These are phyloP conservation scores for Penicillium hesseltinei DNA, from an alignment of 2,329 filamentous ascomycete species.

Conservation along the genomic window DNA sequence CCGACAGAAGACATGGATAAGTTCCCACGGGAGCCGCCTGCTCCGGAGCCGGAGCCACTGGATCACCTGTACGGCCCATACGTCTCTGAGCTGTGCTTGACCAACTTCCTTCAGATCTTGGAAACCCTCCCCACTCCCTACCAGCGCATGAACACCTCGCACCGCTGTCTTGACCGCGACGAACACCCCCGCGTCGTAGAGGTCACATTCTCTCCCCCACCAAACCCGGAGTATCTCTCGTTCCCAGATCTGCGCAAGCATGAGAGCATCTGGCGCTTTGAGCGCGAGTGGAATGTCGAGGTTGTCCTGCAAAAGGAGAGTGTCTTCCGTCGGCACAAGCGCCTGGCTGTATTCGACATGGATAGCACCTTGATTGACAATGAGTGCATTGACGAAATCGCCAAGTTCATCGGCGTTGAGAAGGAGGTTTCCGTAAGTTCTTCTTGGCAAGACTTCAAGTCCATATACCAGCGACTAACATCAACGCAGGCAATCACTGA, in stretches of 20 bases:
- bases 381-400: conserved; percentile 95
- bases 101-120: conserved; percentile 55
- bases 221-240: conserved; percentile 48
- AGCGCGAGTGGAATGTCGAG: conserved; percentile 86
- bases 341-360: conserved; percentile 96
- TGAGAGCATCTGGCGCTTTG: conserved; percentile 78
- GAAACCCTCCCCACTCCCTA: conserved; percentile 50
- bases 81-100: conserved; percentile 55
- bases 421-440: conserved; percentile 66
- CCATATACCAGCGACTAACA: conserved; percentile 7
- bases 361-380: conserved; percentile 96
- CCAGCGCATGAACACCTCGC: conserved; percentile 48
- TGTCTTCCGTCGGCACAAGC: conserved; percentile 74
- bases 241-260: conserved; percentile 73
- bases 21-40: conserved; percentile 55
- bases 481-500: conserved; percentile 70
- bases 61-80: conserved; percentile 57
- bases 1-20: conserved; percentile 53
- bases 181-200: conserved; percentile 53
- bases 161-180: conserved; percentile 49
- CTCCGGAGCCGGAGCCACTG: conserved; percentile 53
- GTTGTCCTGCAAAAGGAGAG: conserved; percentile 72
- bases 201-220: conserved; percentile 51
- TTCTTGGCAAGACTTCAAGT: not conserved
- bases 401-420: conserved; percentile 77